Percentiles rank a stretch among this genome's conserved stretches.
phyloP scores from a whole-genome alignment of 2,329 filamentous ascomycete species.

The Cladobotryum protrusum region DNA sequence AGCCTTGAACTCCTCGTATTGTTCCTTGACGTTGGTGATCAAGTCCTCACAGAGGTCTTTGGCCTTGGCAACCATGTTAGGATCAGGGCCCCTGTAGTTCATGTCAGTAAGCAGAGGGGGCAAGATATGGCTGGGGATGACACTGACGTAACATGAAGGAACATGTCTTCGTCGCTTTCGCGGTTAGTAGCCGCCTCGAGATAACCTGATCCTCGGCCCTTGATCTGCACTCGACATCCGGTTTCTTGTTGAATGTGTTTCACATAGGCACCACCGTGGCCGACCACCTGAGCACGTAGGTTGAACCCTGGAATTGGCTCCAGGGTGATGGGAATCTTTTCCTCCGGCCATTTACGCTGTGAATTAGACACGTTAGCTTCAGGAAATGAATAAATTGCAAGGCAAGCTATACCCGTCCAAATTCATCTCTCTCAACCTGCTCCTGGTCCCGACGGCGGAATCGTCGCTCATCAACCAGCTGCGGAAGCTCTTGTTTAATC shows the following conservation, averaged over 20 bases:
- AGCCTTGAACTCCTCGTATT: constrained; percentile 88
- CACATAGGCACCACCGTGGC: constrained; percentile 88
- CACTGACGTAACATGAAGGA: constrained; percentile 84
- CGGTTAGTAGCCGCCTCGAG: constrained; percentile 80
- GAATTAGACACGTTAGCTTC: constrained; percentile 3
- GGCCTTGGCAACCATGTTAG: constrained; percentile 76
- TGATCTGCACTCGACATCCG: constrained; percentile 93
- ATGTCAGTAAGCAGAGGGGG: constrained; percentile 27
- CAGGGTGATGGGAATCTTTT: constrained; percentile 84
- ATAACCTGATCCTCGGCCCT: constrained; percentile 91
- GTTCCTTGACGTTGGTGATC: constrained; percentile 75
- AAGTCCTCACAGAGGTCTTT: constrained; percentile 87
- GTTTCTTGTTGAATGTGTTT: constrained; percentile 98
- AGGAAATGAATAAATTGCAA: constrained; percentile 27
- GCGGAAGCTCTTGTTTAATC: constrained; percentile 92
- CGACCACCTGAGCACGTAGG: constrained; percentile 90
- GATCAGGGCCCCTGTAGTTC: constrained; percentile 67
- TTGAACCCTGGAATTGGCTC: constrained; percentile 95
- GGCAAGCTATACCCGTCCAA: constrained; percentile 58
- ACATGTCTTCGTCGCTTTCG: constrained; percentile 96
- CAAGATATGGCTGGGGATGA: not conserved
- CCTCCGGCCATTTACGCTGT: constrained; percentile 97
- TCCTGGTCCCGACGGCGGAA: constrained; percentile 77
- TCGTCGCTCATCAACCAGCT: constrained; percentile 87
- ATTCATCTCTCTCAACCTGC: constrained; percentile 85